A percentile compares a stretch with the other conserved stretches of the same genome.
Conservation (phyloP, 2,329 filamentous ascomycete genomes). For the Phyllosticta citrichinensis region DNA sequence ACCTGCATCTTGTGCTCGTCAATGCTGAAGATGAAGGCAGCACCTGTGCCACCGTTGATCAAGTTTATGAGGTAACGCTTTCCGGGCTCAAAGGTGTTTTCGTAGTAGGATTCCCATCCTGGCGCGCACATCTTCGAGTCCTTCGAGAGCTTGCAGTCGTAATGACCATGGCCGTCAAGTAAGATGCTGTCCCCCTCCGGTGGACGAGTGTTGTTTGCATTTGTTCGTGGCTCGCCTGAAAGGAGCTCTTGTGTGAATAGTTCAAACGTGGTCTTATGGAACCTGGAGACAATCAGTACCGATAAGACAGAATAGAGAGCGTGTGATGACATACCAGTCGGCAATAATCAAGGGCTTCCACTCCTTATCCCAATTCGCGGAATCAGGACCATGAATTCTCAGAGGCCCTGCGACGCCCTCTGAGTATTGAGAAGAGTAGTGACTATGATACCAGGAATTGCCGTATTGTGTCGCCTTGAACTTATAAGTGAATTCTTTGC, state of each 20-base stretch:
- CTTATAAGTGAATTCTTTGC: slow-evolving; percentile 17
- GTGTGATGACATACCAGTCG: slow-evolving; percentile 41
- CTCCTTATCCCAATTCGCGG: slow-evolving; percentile 47
- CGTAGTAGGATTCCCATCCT: slow-evolving; percentile 2
- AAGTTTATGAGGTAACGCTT: slow-evolving; percentile 36
- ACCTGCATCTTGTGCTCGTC: slow-evolving; percentile 29
- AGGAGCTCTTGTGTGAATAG: slow-evolving; percentile 5
- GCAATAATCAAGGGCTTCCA: slow-evolving; percentile 45
- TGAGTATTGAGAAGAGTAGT: slow-evolving; percentile 36
- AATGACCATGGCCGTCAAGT: slow-evolving; percentile 5
- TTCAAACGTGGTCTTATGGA: slow-evolving; percentile 31
- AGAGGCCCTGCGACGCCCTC: slow-evolving; percentile 33
- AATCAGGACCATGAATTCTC: slow-evolving; percentile 32
- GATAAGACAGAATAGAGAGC: slow-evolving; percentile 16
- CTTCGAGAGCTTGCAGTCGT: background rate
- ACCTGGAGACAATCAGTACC: background rate
- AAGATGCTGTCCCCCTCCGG: slow-evolving; percentile 6
- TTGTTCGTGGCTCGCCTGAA: background rate
- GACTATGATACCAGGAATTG: slow-evolving; percentile 24
- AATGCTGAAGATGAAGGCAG: slow-evolving; percentile 28
- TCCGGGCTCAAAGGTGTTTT: slow-evolving; percentile 16
- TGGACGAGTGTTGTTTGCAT: background rate
- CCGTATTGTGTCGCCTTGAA: slow-evolving; percentile 23
- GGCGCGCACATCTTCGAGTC: slow-evolving; percentile 2
- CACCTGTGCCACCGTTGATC: slow-evolving; percentile 31